Percentiles rank a stretch among this genome's conserved stretches.
Conservation (phyloP, 2,329 filamentous ascomycete species). For the Cladophialophora chaetospira region DNA sequence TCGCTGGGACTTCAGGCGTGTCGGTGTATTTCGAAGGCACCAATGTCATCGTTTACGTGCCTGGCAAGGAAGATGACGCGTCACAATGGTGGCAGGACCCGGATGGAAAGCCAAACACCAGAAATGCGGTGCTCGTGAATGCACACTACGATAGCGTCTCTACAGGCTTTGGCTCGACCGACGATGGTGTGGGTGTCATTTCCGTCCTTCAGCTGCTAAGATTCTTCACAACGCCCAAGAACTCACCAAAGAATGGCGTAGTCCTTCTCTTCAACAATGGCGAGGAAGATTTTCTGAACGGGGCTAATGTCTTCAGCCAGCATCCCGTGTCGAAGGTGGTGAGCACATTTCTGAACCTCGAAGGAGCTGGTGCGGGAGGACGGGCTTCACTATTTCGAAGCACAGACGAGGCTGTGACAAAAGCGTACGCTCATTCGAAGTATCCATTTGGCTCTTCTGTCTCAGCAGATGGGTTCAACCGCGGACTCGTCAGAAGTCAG, state of each 20-base stretch:
- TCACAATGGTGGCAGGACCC: slow-evolving; percentile 71
- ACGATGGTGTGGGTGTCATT: slow-evolving; percentile 90
- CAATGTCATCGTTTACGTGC: slow-evolving; percentile 90
- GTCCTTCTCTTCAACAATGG: slow-evolving; percentile 90
- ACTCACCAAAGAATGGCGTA: slow-evolving; percentile 76
- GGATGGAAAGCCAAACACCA: slow-evolving; percentile 55
- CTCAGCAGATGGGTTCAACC: slow-evolving; percentile 79
- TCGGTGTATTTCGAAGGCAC: slow-evolving; percentile 86
- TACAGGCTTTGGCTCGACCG: slow-evolving; percentile 88
- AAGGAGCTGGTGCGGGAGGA: slow-evolving; percentile 90
- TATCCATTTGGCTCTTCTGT: slow-evolving; percentile 84
- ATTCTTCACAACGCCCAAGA: slow-evolving; percentile 74
- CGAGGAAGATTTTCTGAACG: slow-evolving; percentile 90
- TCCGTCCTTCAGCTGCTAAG: slow-evolving; percentile 81
- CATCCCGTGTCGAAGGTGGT: slow-evolving; percentile 78
- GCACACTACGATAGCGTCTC: slow-evolving; percentile 94
- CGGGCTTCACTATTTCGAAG: slow-evolving; percentile 83
- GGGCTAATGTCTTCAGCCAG: slow-evolving; percentile 79
- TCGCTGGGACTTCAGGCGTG: slow-evolving; percentile 42
- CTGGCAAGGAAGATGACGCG: slow-evolving; percentile 72
- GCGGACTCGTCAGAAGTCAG: slow-evolving; percentile 75
- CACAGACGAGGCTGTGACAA: slow-evolving; percentile 82
- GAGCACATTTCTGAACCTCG: slow-evolving; percentile 89
- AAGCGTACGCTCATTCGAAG: slow-evolving; percentile 69
- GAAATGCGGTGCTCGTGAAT: slow-evolving; percentile 85